Base-by-base conservation (phyloP, 257 asterid genomes). In the Solanum neorickii region DNA sequence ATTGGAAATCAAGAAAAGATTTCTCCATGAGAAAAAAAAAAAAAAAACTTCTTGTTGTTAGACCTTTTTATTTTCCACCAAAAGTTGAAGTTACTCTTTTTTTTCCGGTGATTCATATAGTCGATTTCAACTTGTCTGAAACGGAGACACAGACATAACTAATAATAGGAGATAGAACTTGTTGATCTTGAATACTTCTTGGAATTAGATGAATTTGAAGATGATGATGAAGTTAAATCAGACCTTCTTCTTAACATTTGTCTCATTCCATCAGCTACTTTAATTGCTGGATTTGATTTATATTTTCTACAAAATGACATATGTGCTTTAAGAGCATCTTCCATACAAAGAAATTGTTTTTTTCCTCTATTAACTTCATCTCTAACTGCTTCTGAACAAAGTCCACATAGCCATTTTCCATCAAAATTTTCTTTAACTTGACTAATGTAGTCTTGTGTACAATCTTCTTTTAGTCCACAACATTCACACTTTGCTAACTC, bases 341-440 rank as follows among this genome's bases (percentile, higher is more conserved):
- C 95, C 83, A 93, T 70, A 13, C 90, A 92, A 37, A 86, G 88
- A 9, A 73, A 85, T 42, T 46, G 74, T 82, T 89, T 91, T 65
- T 92, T 93, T 11, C 94, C 96, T 88, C 97, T 88, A 69, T 25
- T 85, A 0, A 89, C 93, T 91, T 97, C 98, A 87, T 97, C 98
- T 86, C 98, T 90, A 0, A 97, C 99, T 0, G 98, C 99, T 85
- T 95, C 98, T 2, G 96, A 95, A 27, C 99, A 97, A 72, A 97
- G 46, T 5, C 98, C 99, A 62, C 98, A 96, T 0, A 97, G 92
- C 98, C 99, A 97, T 89, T 95, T 95, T 3, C 98, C 99, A 12
- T 93, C 92, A 83, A 95, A 97, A 9, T 93, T 94, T 0, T 90
- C 78, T 88, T 94, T 95, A 84, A 97, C 98, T 70, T 90, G 91